These are phyloP conservation scores for Nemania bipapillata DNA, from an alignment of 2,329 filamentous ascomycete species.

Conservation along the genomic window DNA sequence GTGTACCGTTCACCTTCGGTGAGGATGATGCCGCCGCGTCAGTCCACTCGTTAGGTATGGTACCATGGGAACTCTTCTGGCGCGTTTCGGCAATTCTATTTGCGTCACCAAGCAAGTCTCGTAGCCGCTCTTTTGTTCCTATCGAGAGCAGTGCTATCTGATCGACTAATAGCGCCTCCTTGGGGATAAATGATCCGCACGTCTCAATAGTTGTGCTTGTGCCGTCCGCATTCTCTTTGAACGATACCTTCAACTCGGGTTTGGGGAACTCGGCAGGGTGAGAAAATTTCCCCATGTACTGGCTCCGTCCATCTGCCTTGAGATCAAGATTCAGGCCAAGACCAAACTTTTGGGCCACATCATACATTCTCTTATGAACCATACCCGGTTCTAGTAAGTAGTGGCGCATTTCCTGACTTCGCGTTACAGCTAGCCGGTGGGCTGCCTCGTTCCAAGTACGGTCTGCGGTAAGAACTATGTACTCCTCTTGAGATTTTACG, in stretches of 20 bases:
- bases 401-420: conserved; percentile 76
- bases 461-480: conserved; percentile 72
- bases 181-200: conserved; percentile 75
- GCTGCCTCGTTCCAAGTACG: conserved; percentile 74
- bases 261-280: conserved; percentile 61
- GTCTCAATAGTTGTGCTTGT: conserved; percentile 70
- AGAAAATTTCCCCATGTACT: conserved; percentile 61
- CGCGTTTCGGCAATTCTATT: conserved; percentile 75
- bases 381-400: conserved; percentile 76
- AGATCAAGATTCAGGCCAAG: conserved; percentile 66
- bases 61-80: conserved; percentile 81
- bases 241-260: conserved; percentile 65
- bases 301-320: conserved; percentile 56
- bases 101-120: conserved; percentile 81
- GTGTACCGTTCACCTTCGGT: conserved; percentile 44
- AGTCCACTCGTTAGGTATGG: conserved; percentile 79
- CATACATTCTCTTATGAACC: conserved; percentile 67
- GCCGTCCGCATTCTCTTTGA: conserved; percentile 68
- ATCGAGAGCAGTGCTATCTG: conserved; percentile 85
- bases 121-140: conserved; percentile 81
- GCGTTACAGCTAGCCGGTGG: conserved; percentile 67
- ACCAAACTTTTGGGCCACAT: conserved; percentile 68
- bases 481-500: conserved; percentile 68
- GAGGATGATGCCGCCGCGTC: conserved; percentile 71
- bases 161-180: conserved; percentile 80